These are phyloP conservation scores for Capronia americana DNA, from an alignment of 2,329 filamentous ascomycete species.

Conservation along the genomic window DNA sequence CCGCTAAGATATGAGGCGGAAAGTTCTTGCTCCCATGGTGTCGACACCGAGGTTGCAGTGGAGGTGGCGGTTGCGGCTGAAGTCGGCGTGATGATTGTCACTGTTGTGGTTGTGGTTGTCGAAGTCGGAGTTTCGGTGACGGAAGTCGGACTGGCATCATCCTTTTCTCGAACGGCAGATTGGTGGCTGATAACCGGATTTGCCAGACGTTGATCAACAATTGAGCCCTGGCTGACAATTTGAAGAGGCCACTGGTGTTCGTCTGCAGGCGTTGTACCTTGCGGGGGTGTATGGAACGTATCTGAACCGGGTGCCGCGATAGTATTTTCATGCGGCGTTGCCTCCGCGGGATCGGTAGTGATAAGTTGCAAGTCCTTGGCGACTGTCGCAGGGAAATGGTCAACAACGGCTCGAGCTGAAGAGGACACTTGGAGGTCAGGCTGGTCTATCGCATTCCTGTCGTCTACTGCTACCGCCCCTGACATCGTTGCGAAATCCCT, in stretches of 20 bases:
- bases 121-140: not conserved
- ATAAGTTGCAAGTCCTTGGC: not conserved
- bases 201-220: not conserved
- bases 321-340: not conserved
- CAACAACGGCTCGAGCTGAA: slow-evolving; percentile 10
- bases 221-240: not conserved
- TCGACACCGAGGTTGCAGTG: not conserved
- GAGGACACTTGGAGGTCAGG: slow-evolving; percentile 10
- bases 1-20: not conserved
- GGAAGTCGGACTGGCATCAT: not conserved
- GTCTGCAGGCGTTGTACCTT: slow-evolving; percentile 11
- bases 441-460: slow-evolving; percentile 5
- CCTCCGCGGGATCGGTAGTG: not conserved
- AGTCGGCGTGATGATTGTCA: slow-evolving; percentile 5
- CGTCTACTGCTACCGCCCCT: slow-evolving; percentile 1
- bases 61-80: not conserved
- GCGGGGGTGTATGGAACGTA: slow-evolving; percentile 21
- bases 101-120: not conserved
- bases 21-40: slow-evolving; percentile 3
- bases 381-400: slow-evolving; percentile 1
- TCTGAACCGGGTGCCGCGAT: slow-evolving; percentile 11
- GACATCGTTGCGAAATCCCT: slow-evolving; percentile 1
- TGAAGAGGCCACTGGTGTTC: not conserved
- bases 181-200: not conserved
- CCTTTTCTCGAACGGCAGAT: not conserved